These are phyloP conservation scores for Tuber umbilicatum DNA, from an alignment of 495 filamentous ascomycete species.

Conservation along the genomic window DNA sequence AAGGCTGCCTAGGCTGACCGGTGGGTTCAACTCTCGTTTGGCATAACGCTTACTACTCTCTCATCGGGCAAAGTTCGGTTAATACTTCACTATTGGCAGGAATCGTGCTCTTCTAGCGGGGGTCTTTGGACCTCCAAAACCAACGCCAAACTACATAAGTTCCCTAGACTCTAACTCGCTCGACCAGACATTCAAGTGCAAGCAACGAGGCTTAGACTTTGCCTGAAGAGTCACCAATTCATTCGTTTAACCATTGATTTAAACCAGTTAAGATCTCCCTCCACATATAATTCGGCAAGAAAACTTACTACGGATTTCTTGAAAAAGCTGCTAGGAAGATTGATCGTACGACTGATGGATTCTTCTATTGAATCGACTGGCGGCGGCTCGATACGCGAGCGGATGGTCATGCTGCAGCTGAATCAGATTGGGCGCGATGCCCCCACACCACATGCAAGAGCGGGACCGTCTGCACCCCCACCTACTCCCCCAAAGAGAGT, in stretches of 20 bases:
- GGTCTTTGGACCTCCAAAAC: background rate
- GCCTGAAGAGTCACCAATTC: background rate
- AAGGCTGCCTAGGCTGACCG: background rate
- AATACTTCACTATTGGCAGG: background rate
- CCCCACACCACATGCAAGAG: background rate
- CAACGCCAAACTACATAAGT: background rate
- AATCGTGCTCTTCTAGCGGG: background rate
- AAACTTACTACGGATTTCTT: background rate
- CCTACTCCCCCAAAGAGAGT: slow-evolving; percentile 4
- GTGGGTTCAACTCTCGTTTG: background rate
- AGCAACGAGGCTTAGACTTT: background rate
- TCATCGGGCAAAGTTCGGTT: background rate
- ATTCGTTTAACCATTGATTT: background rate
- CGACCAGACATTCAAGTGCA: background rate
- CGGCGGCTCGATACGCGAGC: slow-evolving; percentile 10
- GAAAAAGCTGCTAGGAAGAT: background rate
- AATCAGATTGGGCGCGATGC: slow-evolving; percentile 18
- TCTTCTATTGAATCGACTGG: background rate
- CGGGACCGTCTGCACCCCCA: background rate
- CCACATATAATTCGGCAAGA: background rate
- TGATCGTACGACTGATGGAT: background rate
- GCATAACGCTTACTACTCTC: background rate
- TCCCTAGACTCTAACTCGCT: background rate
- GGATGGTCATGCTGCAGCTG: slow-evolving; percentile 27
- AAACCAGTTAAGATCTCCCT: background rate